Conservation (phyloP, 2,329 filamentous ascomycete genomes). For the Aspergillus alliaceus region DNA sequence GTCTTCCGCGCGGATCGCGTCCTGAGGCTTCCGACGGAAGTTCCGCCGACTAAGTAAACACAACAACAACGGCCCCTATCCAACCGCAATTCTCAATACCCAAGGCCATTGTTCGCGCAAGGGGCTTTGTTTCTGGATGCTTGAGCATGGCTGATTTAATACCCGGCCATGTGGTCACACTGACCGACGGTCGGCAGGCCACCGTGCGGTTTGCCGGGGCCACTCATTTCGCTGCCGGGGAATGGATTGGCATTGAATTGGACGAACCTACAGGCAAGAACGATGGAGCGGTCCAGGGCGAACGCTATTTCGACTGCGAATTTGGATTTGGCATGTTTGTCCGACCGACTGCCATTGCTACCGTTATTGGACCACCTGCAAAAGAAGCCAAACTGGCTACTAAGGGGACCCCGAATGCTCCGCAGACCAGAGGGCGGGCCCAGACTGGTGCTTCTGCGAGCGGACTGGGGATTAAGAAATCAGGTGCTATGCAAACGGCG, state of each 20-base stretch:
- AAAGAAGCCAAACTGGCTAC: slow-evolving; percentile 40
- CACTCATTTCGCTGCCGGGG: slow-evolving; percentile 76
- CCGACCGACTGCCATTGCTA: slow-evolving; percentile 66
- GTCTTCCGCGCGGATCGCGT: slow-evolving; percentile 11
- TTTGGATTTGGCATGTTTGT: slow-evolving; percentile 80
- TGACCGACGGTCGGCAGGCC: slow-evolving; percentile 74
- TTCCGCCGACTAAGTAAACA: slow-evolving; percentile 18
- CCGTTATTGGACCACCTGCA: slow-evolving; percentile 44
- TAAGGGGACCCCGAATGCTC: slow-evolving; percentile 29
- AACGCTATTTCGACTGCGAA: slow-evolving; percentile 82
- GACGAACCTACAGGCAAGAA: slow-evolving; percentile 84
- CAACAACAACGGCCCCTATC: slow-evolving; percentile 10
- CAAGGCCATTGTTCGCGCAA: slow-evolving; percentile 9
- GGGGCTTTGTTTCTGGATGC: slow-evolving; percentile 12
- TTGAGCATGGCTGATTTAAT: slow-evolving; percentile 36
- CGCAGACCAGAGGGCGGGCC: slow-evolving; percentile 38
- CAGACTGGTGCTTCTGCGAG: slow-evolving; percentile 38
- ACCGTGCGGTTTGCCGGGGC: slow-evolving; percentile 78
- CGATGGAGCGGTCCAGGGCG: slow-evolving; percentile 84
- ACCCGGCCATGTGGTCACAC: slow-evolving; percentile 72
- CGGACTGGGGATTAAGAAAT: slow-evolving; percentile 38
- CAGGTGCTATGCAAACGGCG: slow-evolving; percentile 53
- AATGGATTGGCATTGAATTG: slow-evolving; percentile 89
- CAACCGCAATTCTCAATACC: slow-evolving; percentile 2
- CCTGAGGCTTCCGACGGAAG: slow-evolving; percentile 14